phyloP scores from a whole-genome alignment of 2,329 filamentous ascomycete species.

The Septoria linicola region DNA sequence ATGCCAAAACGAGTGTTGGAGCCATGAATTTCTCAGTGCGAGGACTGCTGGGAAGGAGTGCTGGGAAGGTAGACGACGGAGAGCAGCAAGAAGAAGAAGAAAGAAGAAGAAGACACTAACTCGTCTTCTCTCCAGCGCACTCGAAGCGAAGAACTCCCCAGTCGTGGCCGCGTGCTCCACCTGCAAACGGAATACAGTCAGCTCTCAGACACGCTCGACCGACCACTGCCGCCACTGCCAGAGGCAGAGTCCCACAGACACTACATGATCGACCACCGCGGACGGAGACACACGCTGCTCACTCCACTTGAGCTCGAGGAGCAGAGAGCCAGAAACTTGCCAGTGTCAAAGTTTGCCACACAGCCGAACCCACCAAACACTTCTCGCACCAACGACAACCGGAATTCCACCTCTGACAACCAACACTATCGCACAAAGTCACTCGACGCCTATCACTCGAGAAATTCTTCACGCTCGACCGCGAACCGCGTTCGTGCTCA shows the following conservation, averaged over 20 bases:
- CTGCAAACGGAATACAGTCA: too few relatives aligned
- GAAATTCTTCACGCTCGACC: neutral
- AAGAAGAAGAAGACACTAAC: neutral
- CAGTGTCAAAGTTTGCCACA: slow-evolving; percentile 1
- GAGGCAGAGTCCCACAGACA: neutral
- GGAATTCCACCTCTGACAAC: too few relatives aligned
- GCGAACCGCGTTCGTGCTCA: neutral
- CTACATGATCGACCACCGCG: neutral
- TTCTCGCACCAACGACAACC: slow-evolving; percentile 5
- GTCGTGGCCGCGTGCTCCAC: too few relatives aligned
- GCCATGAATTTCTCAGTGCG: slow-evolving; percentile 3
- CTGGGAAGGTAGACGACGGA: neutral
- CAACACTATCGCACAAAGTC: too few relatives aligned
- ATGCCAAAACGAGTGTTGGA: slow-evolving; percentile 4
- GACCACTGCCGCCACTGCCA: too few relatives aligned
- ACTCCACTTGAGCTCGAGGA: too few relatives aligned
- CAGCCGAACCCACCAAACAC: neutral
- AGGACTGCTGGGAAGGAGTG: neutral
- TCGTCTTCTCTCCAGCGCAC: neutral
- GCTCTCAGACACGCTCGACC: too few relatives aligned
- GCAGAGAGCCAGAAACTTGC: too few relatives aligned
- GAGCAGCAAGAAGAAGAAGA: neutral
- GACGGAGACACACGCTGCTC: too few relatives aligned
- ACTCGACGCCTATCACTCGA: neutral
- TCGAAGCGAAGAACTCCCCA: neutral